A percentile compares a stretch with the other conserved stretches of the same genome.
These are phyloP conservation scores for Trichocladium antarcticum DNA, from an alignment of 495 filamentous ascomycete genomes.

Conservation along the genomic window DNA sequence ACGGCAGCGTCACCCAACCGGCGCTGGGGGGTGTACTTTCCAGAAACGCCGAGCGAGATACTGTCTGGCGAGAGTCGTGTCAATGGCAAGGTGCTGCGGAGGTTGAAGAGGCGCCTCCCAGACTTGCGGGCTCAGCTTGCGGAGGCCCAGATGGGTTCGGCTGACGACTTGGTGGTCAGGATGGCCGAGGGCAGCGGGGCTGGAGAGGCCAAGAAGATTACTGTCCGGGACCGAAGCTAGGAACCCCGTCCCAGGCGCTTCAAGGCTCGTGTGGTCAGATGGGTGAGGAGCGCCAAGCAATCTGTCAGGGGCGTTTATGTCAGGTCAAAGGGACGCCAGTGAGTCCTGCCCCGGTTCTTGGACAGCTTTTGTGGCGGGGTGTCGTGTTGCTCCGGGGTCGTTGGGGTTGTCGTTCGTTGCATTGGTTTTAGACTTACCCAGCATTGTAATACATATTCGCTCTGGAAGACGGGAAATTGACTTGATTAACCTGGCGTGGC, in stretches of 20 bases:
- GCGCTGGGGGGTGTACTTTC: background rate
- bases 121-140: constrained; percentile 13
- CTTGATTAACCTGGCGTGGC: too few relatives aligned
- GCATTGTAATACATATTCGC: too few relatives aligned
- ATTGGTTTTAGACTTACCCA: too few relatives aligned
- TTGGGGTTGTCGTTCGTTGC: too few relatives aligned
- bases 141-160: constrained; percentile 8
- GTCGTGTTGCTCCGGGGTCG: too few relatives aligned
- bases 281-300: constrained; percentile 17
- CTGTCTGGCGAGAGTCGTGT: constrained; percentile 7
- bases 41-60: background rate
- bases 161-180: background rate
- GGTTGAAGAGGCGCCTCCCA: constrained; percentile 19
- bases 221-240: background rate
- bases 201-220: background rate
- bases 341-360: too few relatives aligned
- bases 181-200: too few relatives aligned
- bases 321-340: background rate
- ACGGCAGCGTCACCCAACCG: background rate
- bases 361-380: too few relatives aligned
- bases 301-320: constrained; percentile 1
- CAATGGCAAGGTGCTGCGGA: constrained; percentile 8
- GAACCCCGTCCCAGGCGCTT: constrained; percentile 6
- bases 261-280: constrained; percentile 16
- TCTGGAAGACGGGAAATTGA: too few relatives aligned